These are phyloP conservation scores for Parachaetomium inaequale DNA, from an alignment of 495 filamentous ascomycete genomes.

Conservation along the genomic window DNA sequence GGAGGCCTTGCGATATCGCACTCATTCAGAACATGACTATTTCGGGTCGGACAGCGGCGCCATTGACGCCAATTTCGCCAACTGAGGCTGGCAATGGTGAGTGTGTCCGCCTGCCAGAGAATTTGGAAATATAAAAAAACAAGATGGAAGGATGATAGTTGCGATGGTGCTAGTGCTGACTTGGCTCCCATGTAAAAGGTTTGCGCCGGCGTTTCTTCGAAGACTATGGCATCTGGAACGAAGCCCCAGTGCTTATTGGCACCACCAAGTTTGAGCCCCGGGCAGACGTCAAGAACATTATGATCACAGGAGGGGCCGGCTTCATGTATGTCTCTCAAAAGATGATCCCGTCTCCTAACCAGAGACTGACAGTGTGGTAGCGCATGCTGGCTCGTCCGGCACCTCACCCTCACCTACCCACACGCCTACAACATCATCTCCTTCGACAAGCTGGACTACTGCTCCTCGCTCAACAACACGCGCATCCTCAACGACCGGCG, in stretches of 20 bases:
- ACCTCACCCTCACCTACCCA: conserved; percentile 63
- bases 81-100: conserved; percentile 10
- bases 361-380: conserved; percentile 23
- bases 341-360: background rate
- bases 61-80: too few species aligned
- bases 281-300: conserved; percentile 63
- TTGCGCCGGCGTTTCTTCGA: conserved; percentile 41
- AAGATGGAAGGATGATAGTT: background rate
- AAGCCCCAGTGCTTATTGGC: conserved; percentile 61
- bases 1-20: background rate
- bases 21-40: conserved; percentile 9
- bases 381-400: conserved; percentile 70
- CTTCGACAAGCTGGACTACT: conserved; percentile 75
- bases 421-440: conserved; percentile 68
- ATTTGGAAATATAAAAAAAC: background rate
- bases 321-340: conserved; percentile 58
- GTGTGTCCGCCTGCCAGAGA: background rate
- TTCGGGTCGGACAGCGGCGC: background rate
- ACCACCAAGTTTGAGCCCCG: conserved; percentile 61
- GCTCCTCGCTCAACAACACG: conserved; percentile 68
- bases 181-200: background rate
- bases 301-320: conserved; percentile 69
- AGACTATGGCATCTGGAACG: conserved; percentile 57
- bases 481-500: conserved; percentile 53
- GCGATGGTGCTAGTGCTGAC: background rate